Evolutionary conservation across 2,329 filamentous ascomycete species (phyloP).

Genomic region (Xylaria sp.): DNA sequence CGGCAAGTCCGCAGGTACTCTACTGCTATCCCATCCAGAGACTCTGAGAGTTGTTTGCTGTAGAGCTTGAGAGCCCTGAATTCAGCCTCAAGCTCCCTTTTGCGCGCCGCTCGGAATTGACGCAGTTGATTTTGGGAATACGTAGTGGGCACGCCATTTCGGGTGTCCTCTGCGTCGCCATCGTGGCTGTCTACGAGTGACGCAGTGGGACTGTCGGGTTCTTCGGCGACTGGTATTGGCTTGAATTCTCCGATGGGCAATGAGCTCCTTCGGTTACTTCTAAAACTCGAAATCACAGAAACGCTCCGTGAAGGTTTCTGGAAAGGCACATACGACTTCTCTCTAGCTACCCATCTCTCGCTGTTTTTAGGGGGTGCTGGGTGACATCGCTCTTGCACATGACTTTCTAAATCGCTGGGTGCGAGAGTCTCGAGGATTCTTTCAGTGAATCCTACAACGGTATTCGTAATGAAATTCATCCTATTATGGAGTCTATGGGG

Average conservation of each 20-base stretch:
- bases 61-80: conserved; percentile 10
- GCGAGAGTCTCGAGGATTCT: not conserved
- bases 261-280: not conserved
- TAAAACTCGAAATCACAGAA: conserved; percentile 6
- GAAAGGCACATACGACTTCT: not conserved
- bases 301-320: conserved; percentile 21
- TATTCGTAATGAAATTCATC: conserved; percentile 3
- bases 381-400: not conserved
- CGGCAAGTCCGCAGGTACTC: conserved; percentile 1
- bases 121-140: not conserved
- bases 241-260: not conserved
- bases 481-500: not conserved
- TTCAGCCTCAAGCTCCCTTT: not conserved
- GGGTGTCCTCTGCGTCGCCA: conserved; percentile 27
- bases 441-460: not conserved
- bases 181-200: conserved; percentile 2
- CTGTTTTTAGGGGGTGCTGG: not conserved
- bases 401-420: not conserved
- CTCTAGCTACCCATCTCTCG: not conserved
- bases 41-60: not conserved
- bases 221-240: not conserved
- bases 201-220: not conserved
- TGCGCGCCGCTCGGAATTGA: not conserved
- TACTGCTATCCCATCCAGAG: not conserved
- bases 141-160: conserved; percentile 14